Evolutionary conservation across 108 stramenopile species (phyloP), one percentile per base, ranked within the genome.

Genomic region (Fragilariopsis cylindrus): DNA sequence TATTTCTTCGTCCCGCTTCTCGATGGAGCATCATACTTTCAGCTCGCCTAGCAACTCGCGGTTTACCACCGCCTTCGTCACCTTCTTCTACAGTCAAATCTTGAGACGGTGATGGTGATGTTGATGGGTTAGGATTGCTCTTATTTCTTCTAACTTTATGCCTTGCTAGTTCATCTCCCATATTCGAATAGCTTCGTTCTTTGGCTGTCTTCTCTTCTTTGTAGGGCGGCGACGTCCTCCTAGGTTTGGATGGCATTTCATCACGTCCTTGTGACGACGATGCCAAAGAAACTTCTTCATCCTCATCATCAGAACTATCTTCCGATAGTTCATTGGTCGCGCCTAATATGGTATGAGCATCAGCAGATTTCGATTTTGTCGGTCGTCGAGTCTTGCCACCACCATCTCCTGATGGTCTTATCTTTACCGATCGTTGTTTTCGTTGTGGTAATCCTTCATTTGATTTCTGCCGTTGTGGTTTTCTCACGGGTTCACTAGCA

Each of bases 21-120:
- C 79, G 49, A 58, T 70, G 55, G 18, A 80, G 48, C 73, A 80
- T 74, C 79, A 80, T 80, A 64, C 74, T 75, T 13, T 67, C 55
- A 4, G 79, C 69, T 41, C 79, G 68, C 30, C 46, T 16, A 7
- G 62, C 6, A 5, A 19, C 8, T 43, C 57, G 58, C 11, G 40
- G 13, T 46, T 60, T 48, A 40, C 56, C 58, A 16, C 62, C 48
- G 18, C 8, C 46, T 30, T 57, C 67, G 45, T 50, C 75, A 4
- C 15, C 11, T 5, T 43, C 19, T 3, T 39, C n/a, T 18, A 4
- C 46, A 39, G 12, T 19, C 49, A 12, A 8, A 48, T n/a, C 46
- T n/a, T 49, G 48, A 4, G 16, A 11, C 3, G 62, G 43, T 63
- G 12, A 44, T 13, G 13, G 58, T 39, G 67, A 39, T 13, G 13